These are phyloP conservation scores for Yamadazyma kanchanaburiensis DNA, from an alignment of 1,139 yeast species.

Conservation along the genomic window DNA sequence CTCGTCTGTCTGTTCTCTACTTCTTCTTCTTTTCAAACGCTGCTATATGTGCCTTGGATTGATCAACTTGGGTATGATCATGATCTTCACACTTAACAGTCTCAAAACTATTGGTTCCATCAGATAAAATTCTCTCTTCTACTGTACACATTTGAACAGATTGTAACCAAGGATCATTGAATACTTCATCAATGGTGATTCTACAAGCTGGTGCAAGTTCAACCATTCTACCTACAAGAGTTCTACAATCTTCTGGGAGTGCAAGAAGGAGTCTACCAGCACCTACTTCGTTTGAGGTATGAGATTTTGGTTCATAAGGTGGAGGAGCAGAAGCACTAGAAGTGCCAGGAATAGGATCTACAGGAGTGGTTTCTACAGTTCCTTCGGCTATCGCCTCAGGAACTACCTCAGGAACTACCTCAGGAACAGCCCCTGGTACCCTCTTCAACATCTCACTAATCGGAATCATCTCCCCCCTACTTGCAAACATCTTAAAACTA, in stretches of 20 bases:
- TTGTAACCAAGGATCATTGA: conserved; percentile 73
- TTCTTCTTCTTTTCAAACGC: conserved; percentile 78
- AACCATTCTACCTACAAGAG: conserved; percentile 69
- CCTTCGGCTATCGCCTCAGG: no score
- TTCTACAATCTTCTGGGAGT: conserved; percentile 64
- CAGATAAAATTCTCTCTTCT: conserved; percentile 32
- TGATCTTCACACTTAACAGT: conserved; percentile 54
- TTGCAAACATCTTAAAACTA: conserved; percentile 67
- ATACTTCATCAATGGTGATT: conserved; percentile 78
- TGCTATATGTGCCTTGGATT: conserved; percentile 93
- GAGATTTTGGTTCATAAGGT: conserved; percentile 44
- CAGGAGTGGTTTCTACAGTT: conserved; percentile 2
- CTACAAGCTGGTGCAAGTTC: conserved; percentile 84
- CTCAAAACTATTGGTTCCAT: conserved; percentile 31
- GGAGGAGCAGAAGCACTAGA: no score
- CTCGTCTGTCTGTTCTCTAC: no score
- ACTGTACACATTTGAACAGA: conserved; percentile 66
- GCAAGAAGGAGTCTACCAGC: conserved; percentile 69
- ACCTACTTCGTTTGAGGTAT: conserved; percentile 61
- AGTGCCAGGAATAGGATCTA: no score
- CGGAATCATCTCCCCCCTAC: conserved; percentile 44
- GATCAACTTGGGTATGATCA: conserved; percentile 84
- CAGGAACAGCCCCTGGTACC: conserved; percentile 37
- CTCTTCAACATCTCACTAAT: conserved; percentile 39
- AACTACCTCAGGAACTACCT: conserved; percentile 22